Evolutionary conservation across 2,329 filamentous ascomycete species (phyloP).

Genomic region (Albophoma yamanashiensis): DNA sequence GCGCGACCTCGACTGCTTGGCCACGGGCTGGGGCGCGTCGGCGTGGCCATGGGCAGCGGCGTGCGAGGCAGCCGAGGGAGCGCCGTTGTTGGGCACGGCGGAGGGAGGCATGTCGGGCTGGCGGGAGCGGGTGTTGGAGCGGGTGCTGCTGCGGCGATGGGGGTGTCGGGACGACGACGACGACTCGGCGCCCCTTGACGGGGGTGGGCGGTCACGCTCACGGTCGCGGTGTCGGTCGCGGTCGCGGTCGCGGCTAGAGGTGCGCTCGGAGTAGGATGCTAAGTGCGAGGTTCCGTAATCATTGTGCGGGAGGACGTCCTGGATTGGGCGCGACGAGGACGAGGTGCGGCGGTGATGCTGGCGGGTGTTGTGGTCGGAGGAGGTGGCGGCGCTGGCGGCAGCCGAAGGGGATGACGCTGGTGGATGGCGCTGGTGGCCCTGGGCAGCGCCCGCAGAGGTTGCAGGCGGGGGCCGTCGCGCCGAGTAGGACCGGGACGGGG

Average conservation of each 20-base stretch:
- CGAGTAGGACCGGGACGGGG: constrained; percentile 23
- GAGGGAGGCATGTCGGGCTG: constrained; percentile 38
- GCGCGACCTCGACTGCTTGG: constrained; percentile 45
- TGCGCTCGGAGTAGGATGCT: constrained; percentile 49
- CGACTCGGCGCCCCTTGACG: constrained; percentile 43
- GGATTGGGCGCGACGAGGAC: constrained; percentile 29
- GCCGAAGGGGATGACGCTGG: constrained; percentile 7
- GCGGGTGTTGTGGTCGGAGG: constrained; percentile 18
- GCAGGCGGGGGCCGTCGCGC: constrained; percentile 18
- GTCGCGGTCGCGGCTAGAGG: constrained; percentile 50
- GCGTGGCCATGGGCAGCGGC: constrained; percentile 22
- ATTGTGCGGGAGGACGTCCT: constrained; percentile 42
- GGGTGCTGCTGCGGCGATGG: constrained; percentile 39
- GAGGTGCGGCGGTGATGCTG: constrained; percentile 28
- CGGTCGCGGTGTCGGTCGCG: constrained; percentile 15
- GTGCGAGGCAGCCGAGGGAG: constrained; percentile 38
- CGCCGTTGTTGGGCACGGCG: constrained; percentile 42
- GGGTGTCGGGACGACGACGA: constrained; percentile 26
- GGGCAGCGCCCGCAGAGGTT: constrained; percentile 8
- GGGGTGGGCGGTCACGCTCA: constrained; percentile 17
- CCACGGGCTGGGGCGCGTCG: constrained; percentile 28
- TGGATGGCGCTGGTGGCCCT: constrained; percentile 8
- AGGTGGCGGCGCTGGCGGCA: constrained; percentile 12
- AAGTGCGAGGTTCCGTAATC: constrained; percentile 66
- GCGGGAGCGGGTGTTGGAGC: constrained; percentile 28